Base-by-base conservation (phyloP, 139 green algal species). In the Chlorella sp. region DNA sequence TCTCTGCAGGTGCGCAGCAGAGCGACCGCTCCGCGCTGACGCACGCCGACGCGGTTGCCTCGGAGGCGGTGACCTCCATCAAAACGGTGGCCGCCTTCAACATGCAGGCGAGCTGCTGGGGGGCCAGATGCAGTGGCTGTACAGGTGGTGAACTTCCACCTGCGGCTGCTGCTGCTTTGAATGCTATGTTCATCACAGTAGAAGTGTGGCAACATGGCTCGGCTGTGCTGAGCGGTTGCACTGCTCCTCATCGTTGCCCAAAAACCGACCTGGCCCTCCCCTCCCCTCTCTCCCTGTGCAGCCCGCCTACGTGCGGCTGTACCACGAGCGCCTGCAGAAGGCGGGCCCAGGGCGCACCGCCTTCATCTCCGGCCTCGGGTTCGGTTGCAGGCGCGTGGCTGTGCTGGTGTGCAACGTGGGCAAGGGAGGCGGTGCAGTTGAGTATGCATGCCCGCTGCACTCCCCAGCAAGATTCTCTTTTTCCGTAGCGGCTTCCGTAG, bases 81-180 rank as follows among this genome's bases (percentile, higher is more conserved):
- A 86, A 92, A 32, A 92, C 93, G 39, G 82, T 94, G 74, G 87
- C 92, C 56, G 90, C 91, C 7, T 96, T 95, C 89, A 93, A 92
- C 87, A 92, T 96, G 89, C 89, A 60, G 51, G 51, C 15, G 13
- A 23, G 51, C 12, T 60, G 51, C 44, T 11, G 7, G 44, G 11
- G 44, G 7, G 44, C 7, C n/a, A n/a, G n/a, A n/a, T n/a, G n/a
- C n/a, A n/a, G n/a, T n/a, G n/a, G n/a, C n/a, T n/a, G n/a, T n/a
- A n/a, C n/a, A n/a, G n/a, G n/a, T n/a, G n/a, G n/a, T 51, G 44
- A 6, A 51, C 9, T 9, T 16, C 44, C 44, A 9, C 44, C 44
- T 51, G 44, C 44, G 6, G 44, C 44, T 51, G 44, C 44, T 51
- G 44, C 44, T 51, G 44, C 44, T n/a, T n/a, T n/a, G n/a, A n/a